Base-by-base conservation (phyloP, 352 stramenopile species). In the Pythium pyrilobum region DNA sequence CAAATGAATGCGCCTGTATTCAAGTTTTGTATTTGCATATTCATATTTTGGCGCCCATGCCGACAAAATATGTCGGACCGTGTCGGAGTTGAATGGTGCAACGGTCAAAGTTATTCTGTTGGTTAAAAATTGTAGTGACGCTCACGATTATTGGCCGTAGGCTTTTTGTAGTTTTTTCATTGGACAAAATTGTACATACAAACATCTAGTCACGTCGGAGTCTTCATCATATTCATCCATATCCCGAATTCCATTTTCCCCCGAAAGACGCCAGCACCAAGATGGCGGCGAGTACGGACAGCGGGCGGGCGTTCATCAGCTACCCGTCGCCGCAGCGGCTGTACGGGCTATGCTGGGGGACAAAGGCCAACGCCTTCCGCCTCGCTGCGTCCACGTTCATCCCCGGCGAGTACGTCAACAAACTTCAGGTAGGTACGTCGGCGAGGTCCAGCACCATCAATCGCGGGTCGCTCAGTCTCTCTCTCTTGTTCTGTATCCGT, bases 391-490 rank as follows among this genome's bases (percentile, higher is more conserved):
- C 82, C 21, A 89, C 80, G 6, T 90, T 90, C 64, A 92, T 92
- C 44, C 63, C 75, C 4, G 81, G 81, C 45, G 81, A 92, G 61
- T 95, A 95, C 64, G 73, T 81, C 47, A 95, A 95, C 71, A 92
- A 92, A 43, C 76, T 95, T n/a, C 74, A 92, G 77, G 80, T 95
- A 47, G 53, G 62, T 18, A 15, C 5, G 6, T 39, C 20, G 34
- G 34, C 34, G 5, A 6, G 12, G 6, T 12, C 13, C 12, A 34
- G 29, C 7, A 34, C 7, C 7, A 34, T 12, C 7, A 12, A 34
- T 34, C 12, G 29, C 7, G 29, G 12, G 29, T 12, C 12, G 12
- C 29, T 34, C 29, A 34, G 7, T 12, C 7, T 12, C 29, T 34
- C 7, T 34, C 7, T 34, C 12, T 7, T 12, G 7, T 34, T 15